Evolutionary conservation across 257 asterid genomes (phyloP), one percentile per base, ranked within the genome.

Genomic region (Coffea canephora): DNA sequence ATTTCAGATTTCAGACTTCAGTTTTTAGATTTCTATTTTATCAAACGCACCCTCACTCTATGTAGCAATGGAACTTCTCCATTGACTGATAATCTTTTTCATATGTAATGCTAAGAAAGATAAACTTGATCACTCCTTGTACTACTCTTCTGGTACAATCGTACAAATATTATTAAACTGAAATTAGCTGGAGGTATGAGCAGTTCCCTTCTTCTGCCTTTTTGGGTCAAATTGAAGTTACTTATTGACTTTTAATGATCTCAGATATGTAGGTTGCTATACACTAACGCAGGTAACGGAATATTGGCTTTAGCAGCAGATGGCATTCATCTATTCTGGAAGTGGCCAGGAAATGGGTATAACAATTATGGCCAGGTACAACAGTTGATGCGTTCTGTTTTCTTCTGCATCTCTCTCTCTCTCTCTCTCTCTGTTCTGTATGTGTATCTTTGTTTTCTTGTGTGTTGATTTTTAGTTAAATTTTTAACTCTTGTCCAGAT

Each of bases 321-420:
- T 71, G 97, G 97, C 54, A 79, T 87, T 76, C 96, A 91, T 90
- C 83, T 88, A 9, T 81, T 88, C 1, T 94, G 98, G 98, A 90
- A 75, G 88, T 92, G 95, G 96, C 18, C 81, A 31, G 86, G 83
- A 61, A 70, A 79, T 65, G 83, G 45, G 39, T 52, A 74, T 75
- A 83, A 80, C 84, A 76, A 76, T 71, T 88, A 85, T 39, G 43
- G 43, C 41, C 77, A 81, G 91, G 97, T 92, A 80, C 13, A 2
- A 48, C 12, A 72, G 31, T 45, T 39, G 27, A 21, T 75, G 16
- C 23, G 69, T 64, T 27, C 36, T 27, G 54, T 54, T 21, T 59
- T 57, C 70, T 16, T 59, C 54, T 2, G 4, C 27, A 69, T 27
- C 25, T 13, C 54, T 70, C 48, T 39, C 48, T 31, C 34, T 31